A percentile compares a stretch with the other conserved stretches of the same genome.
Conservation (phyloP, 208 protist species). For the Trypanosoma theileri region DNA sequence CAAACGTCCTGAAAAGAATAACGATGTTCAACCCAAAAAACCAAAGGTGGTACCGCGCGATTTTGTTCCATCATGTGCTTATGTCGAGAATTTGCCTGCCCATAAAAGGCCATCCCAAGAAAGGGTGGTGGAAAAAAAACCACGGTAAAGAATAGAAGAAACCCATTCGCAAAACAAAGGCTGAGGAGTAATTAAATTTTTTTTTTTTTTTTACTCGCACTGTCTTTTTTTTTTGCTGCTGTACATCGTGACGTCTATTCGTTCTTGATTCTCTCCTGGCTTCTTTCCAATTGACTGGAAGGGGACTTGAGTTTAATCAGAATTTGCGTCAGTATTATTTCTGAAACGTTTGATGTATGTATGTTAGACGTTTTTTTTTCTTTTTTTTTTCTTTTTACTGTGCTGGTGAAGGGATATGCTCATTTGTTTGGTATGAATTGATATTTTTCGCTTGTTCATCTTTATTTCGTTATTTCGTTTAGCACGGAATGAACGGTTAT, state of each 20-base stretch:
- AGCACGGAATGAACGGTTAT: not conserved
- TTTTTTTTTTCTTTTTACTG: slow-evolving; percentile 14
- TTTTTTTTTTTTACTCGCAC: slow-evolving; percentile 16
- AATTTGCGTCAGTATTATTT: not conserved
- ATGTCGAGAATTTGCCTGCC: slow-evolving; percentile 30
- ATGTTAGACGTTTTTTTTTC: slow-evolving; percentile 15
- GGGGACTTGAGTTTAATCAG: not conserved
- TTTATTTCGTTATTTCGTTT: slow-evolving; percentile 1
- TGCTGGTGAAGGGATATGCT: not conserved
- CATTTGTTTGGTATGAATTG: not conserved
- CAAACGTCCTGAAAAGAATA: slow-evolving; percentile 12
- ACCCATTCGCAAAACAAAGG: not conserved
- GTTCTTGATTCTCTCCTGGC: slow-evolving; percentile 2
- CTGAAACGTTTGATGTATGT: not conserved
- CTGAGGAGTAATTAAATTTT: not conserved
- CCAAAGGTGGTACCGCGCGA: slow-evolving; percentile 53
- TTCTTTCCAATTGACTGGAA: slow-evolving; percentile 10
- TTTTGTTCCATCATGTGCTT: slow-evolving; percentile 81
- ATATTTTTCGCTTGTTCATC: slow-evolving; percentile 12
- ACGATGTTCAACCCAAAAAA: slow-evolving; percentile 34
- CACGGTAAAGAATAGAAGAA: slow-evolving; percentile 2
- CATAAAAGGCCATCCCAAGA: slow-evolving; percentile 7
- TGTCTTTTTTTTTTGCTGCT: slow-evolving; percentile 22
- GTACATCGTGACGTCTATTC: not conserved
- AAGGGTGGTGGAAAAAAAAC: slow-evolving; percentile 19